A percentile compares a stretch with the other conserved stretches of the same genome.
These are phyloP conservation scores for Sambucus nigra DNA, from an alignment of 129 eudicot genomes.

Conservation along the genomic window DNA sequence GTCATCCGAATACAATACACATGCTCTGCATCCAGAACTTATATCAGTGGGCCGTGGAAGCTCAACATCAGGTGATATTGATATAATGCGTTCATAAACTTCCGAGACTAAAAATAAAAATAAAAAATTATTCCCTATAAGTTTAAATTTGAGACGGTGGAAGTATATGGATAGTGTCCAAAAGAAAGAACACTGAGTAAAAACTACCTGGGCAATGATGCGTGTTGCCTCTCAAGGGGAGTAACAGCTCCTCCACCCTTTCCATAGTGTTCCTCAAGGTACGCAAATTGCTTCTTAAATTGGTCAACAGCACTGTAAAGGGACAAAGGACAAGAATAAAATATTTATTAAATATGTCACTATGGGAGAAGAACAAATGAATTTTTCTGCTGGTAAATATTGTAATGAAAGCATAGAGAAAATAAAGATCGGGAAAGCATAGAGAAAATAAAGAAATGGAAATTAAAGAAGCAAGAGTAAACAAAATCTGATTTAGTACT, in stretches of 20 bases:
- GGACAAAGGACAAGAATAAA: neutral
- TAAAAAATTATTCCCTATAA: neutral
- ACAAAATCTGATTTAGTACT: too few species aligned
- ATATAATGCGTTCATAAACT: too few species aligned
- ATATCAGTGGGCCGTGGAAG: constrained; percentile 5
- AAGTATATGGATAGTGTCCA: neutral
- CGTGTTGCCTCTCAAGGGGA: constrained; percentile 85
- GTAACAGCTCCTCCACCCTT: constrained; percentile 66
- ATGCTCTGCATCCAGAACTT: constrained; percentile 44
- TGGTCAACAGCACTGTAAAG: constrained; percentile 90
- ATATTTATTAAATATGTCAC: too few species aligned
- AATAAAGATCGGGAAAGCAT: too few species aligned
- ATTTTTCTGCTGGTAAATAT: neutral
- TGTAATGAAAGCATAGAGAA: neutral
- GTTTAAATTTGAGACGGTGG: too few species aligned
- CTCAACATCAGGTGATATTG: neutral
- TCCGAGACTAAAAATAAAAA: neutral
- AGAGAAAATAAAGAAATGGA: neutral
- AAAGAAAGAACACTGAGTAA: neutral
- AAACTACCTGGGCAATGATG: constrained; percentile 75
- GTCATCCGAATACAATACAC: constrained; percentile 75
- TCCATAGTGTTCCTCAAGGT: constrained; percentile 94
- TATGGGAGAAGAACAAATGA: neutral
- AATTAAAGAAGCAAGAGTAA: too few species aligned
- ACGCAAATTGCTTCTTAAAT: constrained; percentile 96